phyloP scores from a whole-genome alignment of 805 yeast genomes.

The Saccharomycopsis sp. region DNA sequence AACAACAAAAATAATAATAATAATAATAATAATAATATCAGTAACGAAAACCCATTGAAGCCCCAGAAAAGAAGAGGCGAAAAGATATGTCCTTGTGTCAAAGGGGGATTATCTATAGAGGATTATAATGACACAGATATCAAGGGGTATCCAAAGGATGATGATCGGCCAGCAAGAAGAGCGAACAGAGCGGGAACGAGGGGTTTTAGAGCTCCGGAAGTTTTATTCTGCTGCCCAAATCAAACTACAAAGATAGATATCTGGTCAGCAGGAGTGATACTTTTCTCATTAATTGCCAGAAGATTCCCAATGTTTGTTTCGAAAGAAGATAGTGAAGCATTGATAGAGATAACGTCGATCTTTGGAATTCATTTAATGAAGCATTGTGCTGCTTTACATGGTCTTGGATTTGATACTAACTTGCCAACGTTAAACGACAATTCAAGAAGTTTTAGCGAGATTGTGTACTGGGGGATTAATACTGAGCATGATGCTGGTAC shows the following conservation, averaged over 20 bases:
- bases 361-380: constrained; percentile 73
- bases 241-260: constrained; percentile 79
- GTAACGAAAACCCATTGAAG: constrained; percentile 12
- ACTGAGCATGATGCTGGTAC: constrained; percentile 51
- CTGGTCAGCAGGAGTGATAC: constrained; percentile 90
- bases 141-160: constrained; percentile 80
- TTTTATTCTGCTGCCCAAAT: constrained; percentile 74
- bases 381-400: constrained; percentile 78
- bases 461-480: constrained; percentile 38
- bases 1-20: constrained; percentile 22
- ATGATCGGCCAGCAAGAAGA: constrained; percentile 78
- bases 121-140: constrained; percentile 26
- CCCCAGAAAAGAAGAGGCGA: constrained; percentile 23
- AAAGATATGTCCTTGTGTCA: constrained; percentile 50
- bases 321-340: constrained; percentile 86
- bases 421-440: constrained; percentile 44
- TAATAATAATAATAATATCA: constrained; percentile 10
- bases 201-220: constrained; percentile 94
- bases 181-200: constrained; percentile 97
- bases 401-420: constrained; percentile 73
- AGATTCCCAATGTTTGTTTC: constrained; percentile 93
- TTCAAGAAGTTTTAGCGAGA: constrained; percentile 33
- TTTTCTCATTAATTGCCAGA: constrained; percentile 68
- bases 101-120: constrained; percentile 27
- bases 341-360: constrained; percentile 73